Evolutionary conservation across 441 rosid genomes (phyloP).

Genomic region (Manihot esculenta): DNA sequence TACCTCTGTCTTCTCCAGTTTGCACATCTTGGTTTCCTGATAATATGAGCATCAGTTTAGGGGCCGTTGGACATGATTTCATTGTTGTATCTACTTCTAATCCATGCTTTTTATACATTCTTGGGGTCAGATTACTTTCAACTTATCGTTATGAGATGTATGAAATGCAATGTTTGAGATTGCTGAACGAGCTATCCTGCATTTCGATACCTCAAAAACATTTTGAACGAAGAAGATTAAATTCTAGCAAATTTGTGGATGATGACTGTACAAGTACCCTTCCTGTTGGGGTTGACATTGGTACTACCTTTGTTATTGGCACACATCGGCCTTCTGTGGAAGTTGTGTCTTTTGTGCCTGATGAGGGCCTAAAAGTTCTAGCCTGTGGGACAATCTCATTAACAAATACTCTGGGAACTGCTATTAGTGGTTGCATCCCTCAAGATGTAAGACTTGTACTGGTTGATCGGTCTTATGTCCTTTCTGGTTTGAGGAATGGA

Average conservation of each 20-base stretch:
- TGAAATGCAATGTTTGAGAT: conserved; percentile 73
- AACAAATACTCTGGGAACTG: conserved; percentile 68
- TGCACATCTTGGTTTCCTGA: conserved; percentile 86
- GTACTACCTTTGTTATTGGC: conserved; percentile 76
- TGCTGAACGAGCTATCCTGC: conserved; percentile 87
- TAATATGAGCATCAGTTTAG: conserved; percentile 80
- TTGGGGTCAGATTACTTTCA: conserved; percentile 70
- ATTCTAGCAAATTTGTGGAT: conserved; percentile 35
- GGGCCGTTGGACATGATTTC: conserved; percentile 79
- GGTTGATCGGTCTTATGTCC: conserved; percentile 79
- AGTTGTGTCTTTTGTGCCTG: conserved; percentile 63
- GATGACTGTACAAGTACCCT: conserved; percentile 33
- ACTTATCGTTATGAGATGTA: conserved; percentile 61
- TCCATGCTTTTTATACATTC: conserved; percentile 79
- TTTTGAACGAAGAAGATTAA: conserved; percentile 46
- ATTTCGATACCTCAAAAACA: conserved; percentile 73
- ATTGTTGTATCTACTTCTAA: conserved; percentile 88
- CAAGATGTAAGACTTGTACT: conserved; percentile 97
- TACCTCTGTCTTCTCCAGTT: conserved; percentile 68
- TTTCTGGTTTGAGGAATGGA: conserved; percentile 95
- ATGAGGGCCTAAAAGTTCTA: conserved; percentile 68
- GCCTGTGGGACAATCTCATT: conserved; percentile 75
- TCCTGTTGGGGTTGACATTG: conserved; percentile 67
- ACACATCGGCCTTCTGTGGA: conserved; percentile 99
- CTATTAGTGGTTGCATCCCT: conserved; percentile 82